These are phyloP conservation scores for Ophiosphaerella narmari DNA, from an alignment of 2,329 filamentous ascomycete species.

Conservation along the genomic window DNA sequence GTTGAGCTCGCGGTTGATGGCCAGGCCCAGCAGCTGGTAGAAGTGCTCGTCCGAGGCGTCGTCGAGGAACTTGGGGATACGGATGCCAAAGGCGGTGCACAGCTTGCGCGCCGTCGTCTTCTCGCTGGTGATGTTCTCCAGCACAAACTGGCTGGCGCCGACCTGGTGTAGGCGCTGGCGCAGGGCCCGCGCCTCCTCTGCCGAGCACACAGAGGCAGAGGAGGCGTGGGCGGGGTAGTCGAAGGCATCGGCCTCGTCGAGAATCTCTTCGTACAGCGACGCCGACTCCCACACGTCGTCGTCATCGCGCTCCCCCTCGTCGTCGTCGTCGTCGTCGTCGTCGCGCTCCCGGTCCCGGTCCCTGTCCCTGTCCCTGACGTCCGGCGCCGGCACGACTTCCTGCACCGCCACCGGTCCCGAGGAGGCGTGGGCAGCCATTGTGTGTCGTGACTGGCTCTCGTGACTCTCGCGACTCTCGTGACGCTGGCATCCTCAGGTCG, in stretches of 20 bases:
- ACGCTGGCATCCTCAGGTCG: too few relatives aligned
- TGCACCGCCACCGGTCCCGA: constrained; percentile 35
- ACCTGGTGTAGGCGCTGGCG: constrained; percentile 73
- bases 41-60: constrained; percentile 74
- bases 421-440: constrained; percentile 33
- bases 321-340: too few relatives aligned
- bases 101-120: constrained; percentile 79
- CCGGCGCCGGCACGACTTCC: constrained; percentile 23
- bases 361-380: constrained; percentile 20
- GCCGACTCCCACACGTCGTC: constrained; percentile 34
- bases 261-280: constrained; percentile 42
- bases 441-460: constrained; percentile 15
- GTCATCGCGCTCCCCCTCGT: constrained; percentile 14
- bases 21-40: constrained; percentile 74
- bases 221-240: constrained; percentile 32
- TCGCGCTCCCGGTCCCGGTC: constrained; percentile 15
- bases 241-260: constrained; percentile 37
- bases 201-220: constrained; percentile 32
- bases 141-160: constrained; percentile 78
- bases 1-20: constrained; percentile 77
- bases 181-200: constrained; percentile 66
- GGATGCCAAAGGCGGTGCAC: constrained; percentile 82
- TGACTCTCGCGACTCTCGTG: background rate
- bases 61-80: constrained; percentile 74
- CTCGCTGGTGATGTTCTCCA: constrained; percentile 59